phyloP scores from a whole-genome alignment of 192 early-diverging fungal species.

The Coemansia erecta region DNA sequence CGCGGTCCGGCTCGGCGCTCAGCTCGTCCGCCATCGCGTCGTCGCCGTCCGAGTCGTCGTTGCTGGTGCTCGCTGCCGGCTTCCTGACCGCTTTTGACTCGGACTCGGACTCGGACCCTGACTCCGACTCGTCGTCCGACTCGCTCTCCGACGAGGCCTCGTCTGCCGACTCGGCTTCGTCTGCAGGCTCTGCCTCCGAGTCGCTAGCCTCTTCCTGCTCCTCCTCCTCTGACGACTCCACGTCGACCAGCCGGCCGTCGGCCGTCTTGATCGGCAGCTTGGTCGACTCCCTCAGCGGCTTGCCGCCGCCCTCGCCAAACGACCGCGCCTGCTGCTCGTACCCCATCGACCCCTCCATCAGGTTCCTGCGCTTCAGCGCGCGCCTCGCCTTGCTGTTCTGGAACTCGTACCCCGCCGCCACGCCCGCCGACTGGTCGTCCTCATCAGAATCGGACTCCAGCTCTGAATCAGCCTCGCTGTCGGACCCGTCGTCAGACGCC shows the following conservation, averaged over 20 bases:
- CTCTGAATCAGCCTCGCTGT: too few species aligned
- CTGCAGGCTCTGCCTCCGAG: conserved; percentile 24
- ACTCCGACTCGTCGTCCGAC: conserved; percentile 29
- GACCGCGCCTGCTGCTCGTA: conserved; percentile 36
- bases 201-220: conserved; percentile 45
- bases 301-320: conserved; percentile 28
- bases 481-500: too few species aligned
- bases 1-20: conserved; percentile 37
- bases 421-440: neutral
- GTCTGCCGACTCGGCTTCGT: conserved; percentile 11
- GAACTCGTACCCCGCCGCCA: conserved; percentile 6
- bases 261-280: conserved; percentile 58
- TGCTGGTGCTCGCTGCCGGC: neutral
- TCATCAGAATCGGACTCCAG: neutral
- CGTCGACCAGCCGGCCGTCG: conserved; percentile 50
- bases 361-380: conserved; percentile 42
- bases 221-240: conserved; percentile 51
- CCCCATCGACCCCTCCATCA: conserved; percentile 40
- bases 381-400: conserved; percentile 44
- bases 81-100: conserved; percentile 1
- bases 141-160: conserved; percentile 14
- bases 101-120: neutral
- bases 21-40: conserved; percentile 3
- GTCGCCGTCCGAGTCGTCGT: neutral
- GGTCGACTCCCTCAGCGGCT: conserved; percentile 44